phyloP scores from a whole-genome alignment of 2,329 filamentous ascomycete species.

The Aureobasidium sp. region DNA sequence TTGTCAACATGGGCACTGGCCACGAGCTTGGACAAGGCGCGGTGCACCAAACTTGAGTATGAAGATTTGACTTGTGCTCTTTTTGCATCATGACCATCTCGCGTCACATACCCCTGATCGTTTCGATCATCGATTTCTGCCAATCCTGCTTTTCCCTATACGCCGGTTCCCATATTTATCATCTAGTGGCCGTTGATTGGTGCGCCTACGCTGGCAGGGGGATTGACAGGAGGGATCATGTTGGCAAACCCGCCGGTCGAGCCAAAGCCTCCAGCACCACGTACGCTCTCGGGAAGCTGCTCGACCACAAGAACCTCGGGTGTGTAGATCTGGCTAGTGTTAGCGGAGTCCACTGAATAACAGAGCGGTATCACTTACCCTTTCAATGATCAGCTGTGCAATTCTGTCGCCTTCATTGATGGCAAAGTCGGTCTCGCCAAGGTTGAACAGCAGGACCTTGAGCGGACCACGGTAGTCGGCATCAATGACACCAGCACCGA shows the following conservation, averaged over 20 bases:
- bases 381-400: constrained; percentile 88
- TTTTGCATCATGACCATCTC: background rate
- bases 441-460: constrained; percentile 93
- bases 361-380: constrained; percentile 41
- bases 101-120: background rate
- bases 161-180: background rate
- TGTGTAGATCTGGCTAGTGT: constrained; percentile 62
- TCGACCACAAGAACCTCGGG: constrained; percentile 86
- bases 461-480: constrained; percentile 93
- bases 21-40: constrained; percentile 36
- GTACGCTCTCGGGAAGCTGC: constrained; percentile 80
- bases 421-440: constrained; percentile 71
- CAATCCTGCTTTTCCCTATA: background rate
- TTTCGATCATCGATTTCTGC: background rate
- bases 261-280: constrained; percentile 85
- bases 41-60: constrained; percentile 48
- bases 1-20: constrained; percentile 67
- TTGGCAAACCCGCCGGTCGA: constrained; percentile 61
- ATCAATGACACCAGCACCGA: constrained; percentile 93
- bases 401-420: constrained; percentile 83
- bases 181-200: background rate
- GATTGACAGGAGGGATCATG: constrained; percentile 24
- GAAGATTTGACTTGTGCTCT: background rate
- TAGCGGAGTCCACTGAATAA: constrained; percentile 8
- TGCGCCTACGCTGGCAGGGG: background rate